phyloP scores from a whole-genome alignment of 768 basidiomycete species.

The Boletus rubropictus region DNA sequence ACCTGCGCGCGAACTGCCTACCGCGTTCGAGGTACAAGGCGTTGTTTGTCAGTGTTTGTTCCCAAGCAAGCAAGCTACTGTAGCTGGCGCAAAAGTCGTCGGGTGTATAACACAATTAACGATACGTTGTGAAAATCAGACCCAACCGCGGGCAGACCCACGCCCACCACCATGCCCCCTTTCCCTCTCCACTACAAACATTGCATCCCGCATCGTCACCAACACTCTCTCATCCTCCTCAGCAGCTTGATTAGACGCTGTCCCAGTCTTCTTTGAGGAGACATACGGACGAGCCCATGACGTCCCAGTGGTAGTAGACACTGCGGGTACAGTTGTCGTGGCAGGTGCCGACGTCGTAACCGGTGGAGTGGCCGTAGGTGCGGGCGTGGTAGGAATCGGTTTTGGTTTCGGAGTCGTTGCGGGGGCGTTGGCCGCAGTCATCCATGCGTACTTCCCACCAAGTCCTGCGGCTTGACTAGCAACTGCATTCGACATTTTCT shows the following conservation, averaged over 20 bases:
- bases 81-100: neutral
- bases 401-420: conserved; percentile 37
- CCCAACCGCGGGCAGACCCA: conserved; percentile 70
- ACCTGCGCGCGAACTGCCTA: neutral
- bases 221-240: conserved; percentile 56
- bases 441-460: conserved; percentile 82
- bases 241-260: conserved; percentile 29
- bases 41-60: conserved; percentile 24
- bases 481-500: conserved; percentile 88
- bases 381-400: conserved; percentile 29
- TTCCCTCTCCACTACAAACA: conserved; percentile 84
- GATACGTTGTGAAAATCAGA: conserved; percentile 26
- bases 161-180: conserved; percentile 77
- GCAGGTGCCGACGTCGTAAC: conserved; percentile 26
- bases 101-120: neutral
- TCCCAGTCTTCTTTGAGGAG: conserved; percentile 41
- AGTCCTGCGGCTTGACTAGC: conserved; percentile 86
- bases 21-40: conserved; percentile 5
- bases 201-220: conserved; percentile 71
- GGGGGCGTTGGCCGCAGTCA: conserved; percentile 59
- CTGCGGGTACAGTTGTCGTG: conserved; percentile 30
- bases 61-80: too few relatives aligned
- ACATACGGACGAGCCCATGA: conserved; percentile 65
- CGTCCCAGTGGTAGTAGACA: conserved; percentile 23
- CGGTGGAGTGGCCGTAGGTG: conserved; percentile 24